phyloP scores from a whole-genome alignment of 306 rosid genomes.

The Leucaena leucocephala region DNA sequence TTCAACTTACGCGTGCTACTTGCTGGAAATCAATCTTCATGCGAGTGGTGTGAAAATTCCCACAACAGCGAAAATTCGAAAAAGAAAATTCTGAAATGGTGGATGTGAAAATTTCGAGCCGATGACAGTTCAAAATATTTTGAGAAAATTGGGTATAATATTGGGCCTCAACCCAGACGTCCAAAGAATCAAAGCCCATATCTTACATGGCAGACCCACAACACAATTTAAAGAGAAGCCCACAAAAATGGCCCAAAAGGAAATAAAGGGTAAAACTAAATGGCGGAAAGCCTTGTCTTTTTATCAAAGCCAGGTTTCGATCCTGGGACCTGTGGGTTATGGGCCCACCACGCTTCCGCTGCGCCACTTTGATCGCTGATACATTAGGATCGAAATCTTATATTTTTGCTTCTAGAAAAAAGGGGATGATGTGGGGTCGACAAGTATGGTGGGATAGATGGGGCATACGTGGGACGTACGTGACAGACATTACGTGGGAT shows the following conservation, averaged over 20 bases:
- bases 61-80: neutral
- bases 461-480: too few species aligned
- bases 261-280: neutral
- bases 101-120: neutral
- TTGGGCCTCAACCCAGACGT: neutral
- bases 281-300: constrained; percentile 15
- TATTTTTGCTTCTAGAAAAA: too few species aligned
- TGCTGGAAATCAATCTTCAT: neutral
- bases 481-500: neutral
- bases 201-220: neutral
- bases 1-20: neutral
- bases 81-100: too few species aligned
- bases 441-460: neutral
- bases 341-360: constrained; percentile 86
- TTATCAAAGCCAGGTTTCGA: constrained; percentile 80
- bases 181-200: neutral
- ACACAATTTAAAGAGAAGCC: neutral
- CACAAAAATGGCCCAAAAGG: neutral
- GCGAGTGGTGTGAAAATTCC: neutral
- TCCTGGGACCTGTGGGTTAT: constrained; percentile 78
- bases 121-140: neutral
- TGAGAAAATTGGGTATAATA: neutral
- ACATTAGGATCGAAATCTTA: too few species aligned
- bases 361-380: constrained; percentile 72
- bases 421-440: neutral